Percentiles rank a stretch among this genome's conserved stretches.
These are phyloP conservation scores for Strobilomyces dryophilus DNA, from an alignment of 768 basidiomycete species.

Conservation along the genomic window DNA sequence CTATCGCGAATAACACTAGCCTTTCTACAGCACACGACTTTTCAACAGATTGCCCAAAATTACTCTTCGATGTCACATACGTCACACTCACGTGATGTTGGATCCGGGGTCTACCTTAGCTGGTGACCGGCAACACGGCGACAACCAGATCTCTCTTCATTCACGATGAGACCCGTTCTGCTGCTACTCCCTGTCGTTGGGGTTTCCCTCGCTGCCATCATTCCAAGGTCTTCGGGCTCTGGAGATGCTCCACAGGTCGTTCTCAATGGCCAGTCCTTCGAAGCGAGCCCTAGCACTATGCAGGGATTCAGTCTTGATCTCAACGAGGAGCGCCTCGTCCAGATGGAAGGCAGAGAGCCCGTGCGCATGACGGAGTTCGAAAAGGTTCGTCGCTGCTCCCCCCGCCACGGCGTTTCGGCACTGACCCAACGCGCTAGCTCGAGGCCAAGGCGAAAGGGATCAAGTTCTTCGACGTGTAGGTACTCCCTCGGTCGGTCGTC, in stretches of 20 bases:
- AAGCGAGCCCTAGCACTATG: conserved; percentile 14
- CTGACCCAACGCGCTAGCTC: conserved; percentile 44
- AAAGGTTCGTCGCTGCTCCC: conserved; percentile 48
- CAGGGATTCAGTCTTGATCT: conserved; percentile 70
- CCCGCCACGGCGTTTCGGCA: neutral
- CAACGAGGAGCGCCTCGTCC: conserved; percentile 66
- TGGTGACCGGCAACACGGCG: too few relatives aligned
- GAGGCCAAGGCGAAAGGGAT: conserved; percentile 70
- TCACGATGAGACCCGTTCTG: conserved; percentile 11
- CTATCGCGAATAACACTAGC: too few relatives aligned
- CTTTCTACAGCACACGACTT: too few relatives aligned
- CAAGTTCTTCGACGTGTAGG: conserved; percentile 86
- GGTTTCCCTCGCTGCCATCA: conserved; percentile 18
- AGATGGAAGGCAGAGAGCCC: conserved; percentile 65
- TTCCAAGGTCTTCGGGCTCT: conserved; percentile 5
- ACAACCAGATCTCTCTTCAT: neutral
- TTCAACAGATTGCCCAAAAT: too few relatives aligned
- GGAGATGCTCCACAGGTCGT: conserved; percentile 18
- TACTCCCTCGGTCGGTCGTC: conserved; percentile 1
- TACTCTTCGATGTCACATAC: too few relatives aligned
- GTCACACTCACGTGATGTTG: too few relatives aligned
- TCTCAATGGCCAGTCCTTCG: conserved; percentile 26
- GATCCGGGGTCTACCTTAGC: too few relatives aligned
- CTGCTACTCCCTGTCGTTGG: conserved; percentile 18
- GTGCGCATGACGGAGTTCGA: conserved; percentile 87